These are phyloP conservation scores for Pharnaceum exiguum DNA, from an alignment of 148 eudicot genomes.

Conservation along the genomic window DNA sequence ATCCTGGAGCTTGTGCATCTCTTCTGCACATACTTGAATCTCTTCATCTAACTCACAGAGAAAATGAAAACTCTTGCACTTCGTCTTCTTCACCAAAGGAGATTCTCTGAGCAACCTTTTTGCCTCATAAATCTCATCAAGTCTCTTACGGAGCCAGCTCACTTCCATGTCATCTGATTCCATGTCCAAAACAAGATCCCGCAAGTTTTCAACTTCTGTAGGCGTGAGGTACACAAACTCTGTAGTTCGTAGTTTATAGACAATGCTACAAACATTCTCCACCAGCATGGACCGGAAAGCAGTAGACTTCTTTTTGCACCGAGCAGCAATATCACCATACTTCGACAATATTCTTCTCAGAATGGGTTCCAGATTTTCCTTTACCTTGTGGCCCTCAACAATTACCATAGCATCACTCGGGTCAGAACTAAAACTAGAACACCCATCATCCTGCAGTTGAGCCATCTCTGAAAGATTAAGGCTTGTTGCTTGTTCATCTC, in stretches of 20 bases:
- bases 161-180: slow-evolving; percentile 11
- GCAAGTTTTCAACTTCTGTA: slow-evolving; percentile 9
- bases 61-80: background rate
- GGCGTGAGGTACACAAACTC: slow-evolving; percentile 10
- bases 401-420: background rate
- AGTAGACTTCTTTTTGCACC: slow-evolving; percentile 6
- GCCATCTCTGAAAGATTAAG: slow-evolving; percentile 21
- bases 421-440: slow-evolving; percentile 2
- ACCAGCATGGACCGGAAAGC: slow-evolving; percentile 11
- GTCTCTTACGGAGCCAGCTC: slow-evolving; percentile 21
- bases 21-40: background rate
- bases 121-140: slow-evolving; percentile 14
- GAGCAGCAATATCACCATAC: slow-evolving; percentile 20
- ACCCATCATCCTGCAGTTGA: slow-evolving; percentile 11
- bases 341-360: slow-evolving; percentile 12
- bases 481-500: background rate
- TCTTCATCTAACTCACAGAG: background rate
- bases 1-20: slow-evolving; percentile 2
- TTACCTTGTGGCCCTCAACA: slow-evolving; percentile 17
- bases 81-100: slow-evolving; percentile 5
- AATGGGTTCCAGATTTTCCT: slow-evolving; percentile 9
- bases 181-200: slow-evolving; percentile 12
- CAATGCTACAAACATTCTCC: slow-evolving; percentile 16
- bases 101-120: slow-evolving; percentile 13
- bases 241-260: slow-evolving; percentile 5